Evolutionary conservation across 2,329 filamentous ascomycete species (phyloP), one percentile per base, ranked within the genome.

Genomic region (Trichoderma atrobrunneum): DNA sequence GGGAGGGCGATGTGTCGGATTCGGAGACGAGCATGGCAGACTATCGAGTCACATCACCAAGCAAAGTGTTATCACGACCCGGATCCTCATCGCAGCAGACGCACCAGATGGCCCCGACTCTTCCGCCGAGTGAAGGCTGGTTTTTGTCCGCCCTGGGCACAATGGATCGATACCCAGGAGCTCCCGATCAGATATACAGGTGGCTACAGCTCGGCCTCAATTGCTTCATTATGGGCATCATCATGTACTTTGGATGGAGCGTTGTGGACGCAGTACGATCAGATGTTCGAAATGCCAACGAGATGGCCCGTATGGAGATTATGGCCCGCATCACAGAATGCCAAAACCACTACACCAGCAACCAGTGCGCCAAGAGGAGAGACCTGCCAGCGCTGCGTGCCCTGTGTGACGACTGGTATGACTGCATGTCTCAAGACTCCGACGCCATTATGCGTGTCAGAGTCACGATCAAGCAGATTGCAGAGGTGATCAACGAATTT

Each of bases 401-500:
- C 0, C 84, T 92, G 5, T 99, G 96, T 80, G 88, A 90, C 39
- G 88, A 91, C 74, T 98, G 95, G 95, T 90, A 92, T 74, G 85
- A 89, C 36, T 98, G 96, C 82, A 97, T 97, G 93, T 90, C 91
- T 75, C 89, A 91, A 75, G 93, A 98, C 78, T 91, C 94, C 0
- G 87, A 90, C 59, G 89, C 90, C 71, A 90, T 97, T 71, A 94
- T 93, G 75, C 87, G 91, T 48, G 92, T 95, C 56, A 92, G 91
- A 77, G 90, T 97, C 51, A 93, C 92, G 21, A 95, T 94, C 6
- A 92, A 93, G 78, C 96, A 95, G 30, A 92, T 98, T 79, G 95
- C 95, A 1, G 90, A 94, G 78, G 97, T 99, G 54, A 91, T 98
- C 81, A 98, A 98, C 80, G 92, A 92, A 77, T 98, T 98, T 80